A percentile compares a stretch with the other conserved stretches of the same genome.
These are phyloP conservation scores for Hygrocybe punicea DNA, from an alignment of 768 basidiomycete genomes.

Conservation along the genomic window DNA sequence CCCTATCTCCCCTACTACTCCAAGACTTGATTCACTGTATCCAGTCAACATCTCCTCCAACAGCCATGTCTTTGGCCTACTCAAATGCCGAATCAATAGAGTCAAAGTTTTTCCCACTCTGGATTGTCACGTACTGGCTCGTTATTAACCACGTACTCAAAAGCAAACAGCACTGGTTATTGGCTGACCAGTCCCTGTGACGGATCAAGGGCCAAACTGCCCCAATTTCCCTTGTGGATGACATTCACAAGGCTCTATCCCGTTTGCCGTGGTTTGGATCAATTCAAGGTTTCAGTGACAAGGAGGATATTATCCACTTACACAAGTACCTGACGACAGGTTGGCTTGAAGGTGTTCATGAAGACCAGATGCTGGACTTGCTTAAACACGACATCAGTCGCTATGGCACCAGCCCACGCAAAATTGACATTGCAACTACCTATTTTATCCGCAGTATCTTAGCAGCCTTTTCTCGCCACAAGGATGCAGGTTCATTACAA, in stretches of 20 bases:
- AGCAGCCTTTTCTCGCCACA: not conserved
- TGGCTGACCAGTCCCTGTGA: not conserved
- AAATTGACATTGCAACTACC: constrained; percentile 5
- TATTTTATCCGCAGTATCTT: not conserved
- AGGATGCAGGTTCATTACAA: not conserved
- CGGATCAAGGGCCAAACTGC: not conserved
- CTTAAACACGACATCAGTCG: constrained; percentile 8
- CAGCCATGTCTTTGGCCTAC: not conserved
- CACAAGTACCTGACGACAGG: constrained; percentile 14
- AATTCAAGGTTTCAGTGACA: constrained; percentile 10
- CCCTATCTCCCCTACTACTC: not conserved
- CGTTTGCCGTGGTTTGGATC: constrained; percentile 14
- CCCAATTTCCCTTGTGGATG: not conserved
- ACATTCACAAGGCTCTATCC: not conserved
- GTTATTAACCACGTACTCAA: not conserved
- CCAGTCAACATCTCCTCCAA: not conserved
- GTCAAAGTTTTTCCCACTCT: not conserved
- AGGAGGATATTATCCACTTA: constrained; percentile 7
- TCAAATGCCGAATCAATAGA: not conserved
- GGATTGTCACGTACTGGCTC: not conserved
- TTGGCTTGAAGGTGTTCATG: constrained; percentile 19
- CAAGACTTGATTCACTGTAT: not conserved
- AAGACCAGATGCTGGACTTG: constrained; percentile 20
- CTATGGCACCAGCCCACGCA: not conserved
- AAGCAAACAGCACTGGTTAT: not conserved